These are phyloP conservation scores for Beauveria scarabaeidicola DNA, from an alignment of 2,329 filamentous ascomycete species.

Conservation along the genomic window DNA sequence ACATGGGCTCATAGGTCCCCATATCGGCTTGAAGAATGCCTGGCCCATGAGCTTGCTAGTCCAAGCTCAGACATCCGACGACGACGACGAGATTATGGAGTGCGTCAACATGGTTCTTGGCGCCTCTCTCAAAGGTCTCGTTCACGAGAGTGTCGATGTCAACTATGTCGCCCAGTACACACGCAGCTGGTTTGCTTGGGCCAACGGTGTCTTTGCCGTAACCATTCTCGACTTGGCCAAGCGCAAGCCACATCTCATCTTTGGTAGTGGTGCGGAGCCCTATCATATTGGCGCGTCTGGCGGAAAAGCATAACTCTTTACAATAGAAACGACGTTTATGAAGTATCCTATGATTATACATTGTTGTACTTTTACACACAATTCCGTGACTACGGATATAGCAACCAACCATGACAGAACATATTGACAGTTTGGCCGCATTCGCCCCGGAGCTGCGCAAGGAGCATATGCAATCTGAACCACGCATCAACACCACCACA, in stretches of 20 bases:
- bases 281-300: slow-evolving; percentile 30
- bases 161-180: slow-evolving; percentile 61
- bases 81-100: slow-evolving; percentile 71
- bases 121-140: slow-evolving; percentile 66
- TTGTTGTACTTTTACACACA: background rate
- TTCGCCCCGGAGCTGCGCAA: no score
- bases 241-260: slow-evolving; percentile 81
- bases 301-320: background rate
- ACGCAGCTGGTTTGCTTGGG: slow-evolving; percentile 94
- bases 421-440: no score
- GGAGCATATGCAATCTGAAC: no score
- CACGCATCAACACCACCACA: no score
- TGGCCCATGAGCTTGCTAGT: slow-evolving; percentile 96
- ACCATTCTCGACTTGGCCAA: slow-evolving; percentile 84
- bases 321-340: background rate
- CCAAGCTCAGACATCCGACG: slow-evolving; percentile 79
- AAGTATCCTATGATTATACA: background rate
- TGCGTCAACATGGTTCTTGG: slow-evolving; percentile 67
- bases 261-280: slow-evolving; percentile 53
- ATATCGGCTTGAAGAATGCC: slow-evolving; percentile 77
- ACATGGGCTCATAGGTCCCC: slow-evolving; percentile 35
- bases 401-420: no score
- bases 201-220: slow-evolving; percentile 90
- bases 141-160: slow-evolving; percentile 91
- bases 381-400: background rate